Percentiles rank a stretch among this genome's conserved stretches.
Evolutionary conservation across 257 asterid species (phyloP).

Genomic region (Solanum infundibuliforme): DNA sequence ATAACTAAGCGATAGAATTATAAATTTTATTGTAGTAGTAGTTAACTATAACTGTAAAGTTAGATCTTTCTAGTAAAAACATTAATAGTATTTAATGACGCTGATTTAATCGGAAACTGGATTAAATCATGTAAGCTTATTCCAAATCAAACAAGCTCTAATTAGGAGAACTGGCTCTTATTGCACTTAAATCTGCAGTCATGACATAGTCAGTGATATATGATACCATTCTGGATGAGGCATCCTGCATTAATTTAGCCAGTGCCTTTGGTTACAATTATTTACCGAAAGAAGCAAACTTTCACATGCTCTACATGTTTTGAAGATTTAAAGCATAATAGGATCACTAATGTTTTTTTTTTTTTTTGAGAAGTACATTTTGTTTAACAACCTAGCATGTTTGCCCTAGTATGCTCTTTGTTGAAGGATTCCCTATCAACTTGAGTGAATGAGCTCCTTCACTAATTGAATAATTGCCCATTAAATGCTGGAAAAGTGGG

Average conservation of each 20-base stretch:
- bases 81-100: neutral
- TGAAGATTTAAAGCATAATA: neutral
- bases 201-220: neutral
- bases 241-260: neutral
- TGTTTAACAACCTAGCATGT: neutral
- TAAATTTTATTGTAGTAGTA: neutral
- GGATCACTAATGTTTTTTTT: neutral
- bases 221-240: neutral
- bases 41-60: neutral
- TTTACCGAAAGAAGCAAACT: neutral
- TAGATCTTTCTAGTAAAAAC: neutral
- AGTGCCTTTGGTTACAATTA: neutral
- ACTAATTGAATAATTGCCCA: neutral
- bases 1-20: neutral
- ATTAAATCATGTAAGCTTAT: neutral
- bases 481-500: neutral
- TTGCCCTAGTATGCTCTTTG: neutral
- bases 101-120: neutral
- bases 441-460: neutral
- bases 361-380: neutral
- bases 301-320: neutral
- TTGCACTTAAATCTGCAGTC: neutral
- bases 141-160: neutral
- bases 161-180: neutral
- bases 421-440: neutral